Evolutionary conservation across 1,139 yeast genomes (phyloP).

Genomic region (Scheffersomyces titani): DNA sequence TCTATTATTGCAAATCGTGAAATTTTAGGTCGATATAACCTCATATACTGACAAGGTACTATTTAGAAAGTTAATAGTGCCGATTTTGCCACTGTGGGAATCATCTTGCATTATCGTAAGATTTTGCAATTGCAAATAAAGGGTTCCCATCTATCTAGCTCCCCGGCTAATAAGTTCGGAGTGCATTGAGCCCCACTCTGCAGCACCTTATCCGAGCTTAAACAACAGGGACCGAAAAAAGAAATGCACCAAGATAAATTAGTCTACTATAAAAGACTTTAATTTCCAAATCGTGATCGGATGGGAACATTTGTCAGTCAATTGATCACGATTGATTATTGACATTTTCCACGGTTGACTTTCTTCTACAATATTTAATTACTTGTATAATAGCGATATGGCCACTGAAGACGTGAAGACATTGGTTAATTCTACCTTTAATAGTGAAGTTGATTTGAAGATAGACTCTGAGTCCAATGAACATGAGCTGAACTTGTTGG

Average conservation of each 20-base stretch:
- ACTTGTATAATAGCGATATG: not conserved
- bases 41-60: not conserved
- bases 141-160: not conserved
- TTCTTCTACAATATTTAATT: not conserved
- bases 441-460: slow-evolving; percentile 1
- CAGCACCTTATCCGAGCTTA: not conserved
- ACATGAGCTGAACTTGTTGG: not conserved
- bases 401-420: slow-evolving; percentile 5
- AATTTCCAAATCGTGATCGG: not conserved
- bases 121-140: not conserved
- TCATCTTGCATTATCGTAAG: not conserved
- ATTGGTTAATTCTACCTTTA: slow-evolving; percentile 2
- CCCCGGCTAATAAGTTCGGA: not conserved
- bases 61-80: not conserved
- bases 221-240: not conserved
- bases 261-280: not conserved
- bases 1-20: not conserved
- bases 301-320: not conserved
- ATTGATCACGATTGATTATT: not conserved
- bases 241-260: not conserved
- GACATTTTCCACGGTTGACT: not conserved
- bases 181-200: not conserved
- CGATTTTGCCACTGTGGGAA: not conserved
- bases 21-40: not conserved
- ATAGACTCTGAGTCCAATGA: not conserved